phyloP scores from a whole-genome alignment of 306 rosid species.

The Benincasa hispida region DNA sequence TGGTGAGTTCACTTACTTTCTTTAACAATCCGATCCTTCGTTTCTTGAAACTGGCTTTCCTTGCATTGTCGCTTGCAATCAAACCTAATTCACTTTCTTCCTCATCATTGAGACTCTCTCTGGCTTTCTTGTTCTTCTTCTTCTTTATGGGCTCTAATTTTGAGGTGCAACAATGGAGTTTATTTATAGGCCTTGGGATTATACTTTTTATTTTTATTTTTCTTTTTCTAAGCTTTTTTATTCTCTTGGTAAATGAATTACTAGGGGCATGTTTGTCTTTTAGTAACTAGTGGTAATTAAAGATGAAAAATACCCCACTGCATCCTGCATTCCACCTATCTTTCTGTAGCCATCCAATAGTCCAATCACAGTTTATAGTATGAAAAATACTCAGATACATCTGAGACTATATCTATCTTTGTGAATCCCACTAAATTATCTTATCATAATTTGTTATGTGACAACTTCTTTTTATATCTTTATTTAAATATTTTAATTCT shows the following conservation, averaged over 20 bases:
- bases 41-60: conserved; percentile 20
- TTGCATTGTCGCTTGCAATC: conserved; percentile 21
- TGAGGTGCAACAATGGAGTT: not conserved
- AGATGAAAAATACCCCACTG: too few relatives aligned
- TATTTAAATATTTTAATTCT: too few relatives aligned
- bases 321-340: too few relatives aligned
- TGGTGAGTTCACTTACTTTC: conserved; percentile 23
- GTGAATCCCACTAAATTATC: too few relatives aligned
- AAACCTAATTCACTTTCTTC: conserved; percentile 16
- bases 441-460: too few relatives aligned
- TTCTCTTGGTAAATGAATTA: not conserved
- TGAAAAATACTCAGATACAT: too few relatives aligned
- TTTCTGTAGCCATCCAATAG: too few relatives aligned
- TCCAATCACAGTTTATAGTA: too few relatives aligned
- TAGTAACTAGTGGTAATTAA: not conserved
- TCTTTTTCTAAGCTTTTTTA: not conserved
- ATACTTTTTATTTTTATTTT: too few relatives aligned
- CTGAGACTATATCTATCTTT: too few relatives aligned
- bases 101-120: conserved; percentile 14
- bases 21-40: conserved; percentile 20
- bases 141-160: not conserved
- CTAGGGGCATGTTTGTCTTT: not conserved
- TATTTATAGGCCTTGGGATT: not conserved
- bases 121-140: not conserved
- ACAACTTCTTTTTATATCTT: too few relatives aligned